Evolutionary conservation across 2,329 filamentous ascomycete species (phyloP), one percentile per base, ranked within the genome.

Genomic region (Diaporthe ilicicola): DNA sequence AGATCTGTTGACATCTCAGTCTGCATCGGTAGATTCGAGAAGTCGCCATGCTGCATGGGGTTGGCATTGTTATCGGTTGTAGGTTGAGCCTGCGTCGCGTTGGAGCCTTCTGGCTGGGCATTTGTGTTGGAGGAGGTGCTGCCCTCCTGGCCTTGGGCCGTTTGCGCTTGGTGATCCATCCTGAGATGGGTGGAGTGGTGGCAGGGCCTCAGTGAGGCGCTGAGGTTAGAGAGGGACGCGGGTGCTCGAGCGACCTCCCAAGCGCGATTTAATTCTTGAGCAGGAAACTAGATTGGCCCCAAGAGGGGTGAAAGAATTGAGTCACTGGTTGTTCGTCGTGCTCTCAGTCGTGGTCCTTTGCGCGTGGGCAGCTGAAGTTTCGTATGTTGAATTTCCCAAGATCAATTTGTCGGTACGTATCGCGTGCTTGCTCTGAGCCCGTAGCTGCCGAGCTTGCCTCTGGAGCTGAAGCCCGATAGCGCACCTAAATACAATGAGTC

Each of bases 101-200:
- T 65, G 48, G 55, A 39, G 22, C 37, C 17, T 17, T 64, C 29
- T 46, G 56, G 32, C 12, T 69, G 55, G 8, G 50, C 37, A 24
- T 70, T 73, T 76, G 68, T 76, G 70, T 69, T 72, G 74, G 67
- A 64, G 75, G 50, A 73, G 67, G 69, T 73, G 64, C 76, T 78
- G 77, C 71, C 75, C 73, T 75, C 77, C 74, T 74, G 78, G 54
- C 72, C 74, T 55, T 51, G 70, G 61, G 48, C 66, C 67, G 68
- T 54, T 64, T 69, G 54, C 66, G 62, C 68, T 46, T 55, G 55
- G 13, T 66, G 50, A 10, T 68, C 71, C 71, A 72, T 72, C 24
- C 7, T 71, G 71, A 29, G 50, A 15, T 48, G 44, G 22, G 56
- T 34, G 44, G 51, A 71, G 17, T n/a, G 17, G 48, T 54, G 46